Evolutionary conservation across 208 protist species (phyloP), one percentile per base, ranked within the genome.

Genomic region (Trypanosomatidae sp.): DNA sequence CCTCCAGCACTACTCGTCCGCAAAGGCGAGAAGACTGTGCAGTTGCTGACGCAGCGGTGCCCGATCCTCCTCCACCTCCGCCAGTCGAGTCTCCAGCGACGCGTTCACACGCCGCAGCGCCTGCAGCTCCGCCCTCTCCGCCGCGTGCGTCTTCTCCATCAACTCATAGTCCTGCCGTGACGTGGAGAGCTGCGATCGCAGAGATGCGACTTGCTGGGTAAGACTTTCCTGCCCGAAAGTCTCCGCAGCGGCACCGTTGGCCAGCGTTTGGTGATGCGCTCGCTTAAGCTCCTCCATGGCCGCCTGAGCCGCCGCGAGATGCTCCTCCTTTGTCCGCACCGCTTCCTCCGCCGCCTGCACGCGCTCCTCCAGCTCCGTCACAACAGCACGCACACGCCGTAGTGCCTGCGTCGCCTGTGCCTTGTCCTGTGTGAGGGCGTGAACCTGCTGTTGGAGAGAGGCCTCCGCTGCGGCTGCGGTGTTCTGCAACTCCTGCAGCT

Each of bases 41-140:
- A 95, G 77, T 56, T 91, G 91, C 70, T 91, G 87, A 17, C 91
- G 86, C 71, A 95, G 73, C 46, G 89, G 88, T 8, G 91, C 89
- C 3, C 89, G 81, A 33, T 93, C 91, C 4, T 76, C 69, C 77
- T 95, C 88, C 33, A 92, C 79, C 41, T 91, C 84, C 13, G 75
- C 62, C 17, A 95, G 78, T 7, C 91, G 88, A 13, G 50, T 66
- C 69, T 93, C 89, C 46, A 95, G 68, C 19, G 80, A 82, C 13
- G 70, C 74, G 62, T 95, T 95, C n/a, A 88, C 82, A 25, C 76
- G 73, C 0, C 83, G 88, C 44, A 95, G 69, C 7, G 89, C 86
- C n/a, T 77, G 76, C 67, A 87, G 68, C 68, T 95, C 85, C 46
- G 82, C 66, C 19, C 62, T 62, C 71, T 86, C 86, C 28, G 82